Percentiles rank a stretch among this genome's conserved stretches.
Evolutionary conservation across 768 basidiomycete species (phyloP).

Genomic region (Hebeloma cylindrosporum): DNA sequence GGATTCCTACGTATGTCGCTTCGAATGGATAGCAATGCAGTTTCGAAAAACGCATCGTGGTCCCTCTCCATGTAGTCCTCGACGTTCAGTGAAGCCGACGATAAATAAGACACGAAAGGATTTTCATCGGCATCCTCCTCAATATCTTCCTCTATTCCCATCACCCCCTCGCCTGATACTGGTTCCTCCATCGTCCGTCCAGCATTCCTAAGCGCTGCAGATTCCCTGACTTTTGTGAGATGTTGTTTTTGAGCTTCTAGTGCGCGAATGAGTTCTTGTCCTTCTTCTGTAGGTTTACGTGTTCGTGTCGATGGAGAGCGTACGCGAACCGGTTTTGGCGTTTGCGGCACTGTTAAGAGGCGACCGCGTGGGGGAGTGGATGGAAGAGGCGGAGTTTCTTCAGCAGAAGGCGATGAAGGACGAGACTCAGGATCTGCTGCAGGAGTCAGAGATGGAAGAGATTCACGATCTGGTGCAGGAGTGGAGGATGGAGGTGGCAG

Average conservation of each 20-base stretch:
- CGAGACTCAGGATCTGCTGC: background rate
- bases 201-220: background rate
- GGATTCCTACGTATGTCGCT: slow-evolving; percentile 7
- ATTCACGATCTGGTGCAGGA: background rate
- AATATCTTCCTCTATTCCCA: background rate
- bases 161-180: too few species aligned
- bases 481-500: background rate
- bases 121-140: background rate
- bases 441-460: background rate
- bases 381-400: too few species aligned
- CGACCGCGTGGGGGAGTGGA: too few species aligned
- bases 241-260: background rate
- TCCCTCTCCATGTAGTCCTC: slow-evolving; percentile 11
- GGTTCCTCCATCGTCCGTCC: too few species aligned
- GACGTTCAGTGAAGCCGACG: slow-evolving; percentile 8
- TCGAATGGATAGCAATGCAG: slow-evolving; percentile 5
- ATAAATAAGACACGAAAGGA: background rate
- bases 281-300: background rate
- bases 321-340: too few species aligned
- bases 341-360: too few species aligned
- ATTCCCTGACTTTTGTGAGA: background rate
- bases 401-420: background rate
- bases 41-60: slow-evolving; percentile 4
- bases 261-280: background rate
- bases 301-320: too few species aligned